Percentiles rank a stretch among this genome's conserved stretches.
Evolutionary conservation across 768 basidiomycete species (phyloP).

Genomic region (Calocera cornea): DNA sequence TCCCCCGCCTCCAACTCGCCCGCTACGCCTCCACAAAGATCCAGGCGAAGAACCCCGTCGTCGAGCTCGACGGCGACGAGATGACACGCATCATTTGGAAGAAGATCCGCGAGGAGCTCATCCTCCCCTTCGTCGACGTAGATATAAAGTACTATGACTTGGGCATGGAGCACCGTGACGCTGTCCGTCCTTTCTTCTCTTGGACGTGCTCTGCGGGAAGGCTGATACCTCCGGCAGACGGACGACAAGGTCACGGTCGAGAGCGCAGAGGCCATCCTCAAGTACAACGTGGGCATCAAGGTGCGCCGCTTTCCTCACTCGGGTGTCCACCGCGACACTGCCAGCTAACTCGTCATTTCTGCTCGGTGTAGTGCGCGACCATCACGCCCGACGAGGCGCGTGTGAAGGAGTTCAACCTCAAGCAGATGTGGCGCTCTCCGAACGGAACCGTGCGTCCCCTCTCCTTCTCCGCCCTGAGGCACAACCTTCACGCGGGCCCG

Average conservation of each 20-base stretch:
- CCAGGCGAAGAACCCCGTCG: slow-evolving; percentile 72
- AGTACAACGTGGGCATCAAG: slow-evolving; percentile 95
- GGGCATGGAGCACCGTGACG: slow-evolving; percentile 86
- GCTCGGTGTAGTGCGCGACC: slow-evolving; percentile 90
- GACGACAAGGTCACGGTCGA: slow-evolving; percentile 88
- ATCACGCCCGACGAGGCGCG: slow-evolving; percentile 97
- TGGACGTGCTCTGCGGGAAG: background rate
- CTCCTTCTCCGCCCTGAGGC: slow-evolving; percentile 8
- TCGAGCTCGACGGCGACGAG: slow-evolving; percentile 94
- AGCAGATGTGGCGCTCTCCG: slow-evolving; percentile 97
- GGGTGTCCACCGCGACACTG: too few species aligned
- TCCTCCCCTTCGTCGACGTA: slow-evolving; percentile 84
- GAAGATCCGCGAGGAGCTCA: slow-evolving; percentile 94
- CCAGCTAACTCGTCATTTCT: too few species aligned
- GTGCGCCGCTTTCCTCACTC: slow-evolving; percentile 2
- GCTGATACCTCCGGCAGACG: slow-evolving; percentile 38
- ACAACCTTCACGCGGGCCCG: background rate
- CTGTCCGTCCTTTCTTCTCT: slow-evolving; percentile 34
- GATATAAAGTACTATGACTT: slow-evolving; percentile 98
- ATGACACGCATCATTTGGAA: slow-evolving; percentile 99
- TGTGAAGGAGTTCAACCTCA: slow-evolving; percentile 92
- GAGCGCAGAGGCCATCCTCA: slow-evolving; percentile 83
- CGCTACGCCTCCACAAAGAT: slow-evolving; percentile 29
- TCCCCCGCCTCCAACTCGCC: background rate
- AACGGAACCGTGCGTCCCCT: slow-evolving; percentile 66